Evolutionary conservation across 345 rosid genomes (phyloP).

Genomic region (Salix arbutifolia): DNA sequence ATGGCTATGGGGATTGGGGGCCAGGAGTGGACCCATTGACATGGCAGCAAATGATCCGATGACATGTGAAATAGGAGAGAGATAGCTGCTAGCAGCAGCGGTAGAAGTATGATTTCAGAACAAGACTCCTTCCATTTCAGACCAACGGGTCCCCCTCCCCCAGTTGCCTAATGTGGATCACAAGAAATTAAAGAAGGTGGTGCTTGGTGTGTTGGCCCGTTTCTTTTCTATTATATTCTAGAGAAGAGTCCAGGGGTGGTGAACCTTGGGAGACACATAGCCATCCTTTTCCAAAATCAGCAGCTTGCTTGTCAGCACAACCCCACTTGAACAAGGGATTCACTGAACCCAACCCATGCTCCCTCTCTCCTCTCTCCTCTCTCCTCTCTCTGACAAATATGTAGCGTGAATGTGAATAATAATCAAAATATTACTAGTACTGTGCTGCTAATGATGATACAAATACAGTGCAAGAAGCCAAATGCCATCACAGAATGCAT

Average conservation of each 20-base stretch:
- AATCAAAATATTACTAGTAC: neutral
- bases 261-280: conserved; percentile 14
- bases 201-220: neutral
- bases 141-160: too few species aligned
- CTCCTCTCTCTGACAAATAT: too few species aligned
- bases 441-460: neutral
- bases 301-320: conserved; percentile 13
- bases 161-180: neutral
- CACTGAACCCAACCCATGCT: conserved; percentile 13
- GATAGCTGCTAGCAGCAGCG: too few species aligned
- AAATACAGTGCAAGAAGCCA: conserved; percentile 1
- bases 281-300: conserved; percentile 15
- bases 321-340: conserved; percentile 6
- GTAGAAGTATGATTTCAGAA: too few species aligned
- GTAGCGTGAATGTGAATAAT: too few species aligned
- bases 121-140: too few species aligned
- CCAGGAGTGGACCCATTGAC: neutral
- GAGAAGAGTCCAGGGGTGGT: conserved; percentile 6
- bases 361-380: too few species aligned
- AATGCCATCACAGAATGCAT: neutral
- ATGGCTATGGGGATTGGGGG: neutral
- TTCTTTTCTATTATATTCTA: neutral
- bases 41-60: neutral
- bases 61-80: neutral
- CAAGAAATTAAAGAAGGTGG: neutral